Conservation (phyloP, 495 filamentous ascomycete species). For the Xylaria bambusicola region DNA sequence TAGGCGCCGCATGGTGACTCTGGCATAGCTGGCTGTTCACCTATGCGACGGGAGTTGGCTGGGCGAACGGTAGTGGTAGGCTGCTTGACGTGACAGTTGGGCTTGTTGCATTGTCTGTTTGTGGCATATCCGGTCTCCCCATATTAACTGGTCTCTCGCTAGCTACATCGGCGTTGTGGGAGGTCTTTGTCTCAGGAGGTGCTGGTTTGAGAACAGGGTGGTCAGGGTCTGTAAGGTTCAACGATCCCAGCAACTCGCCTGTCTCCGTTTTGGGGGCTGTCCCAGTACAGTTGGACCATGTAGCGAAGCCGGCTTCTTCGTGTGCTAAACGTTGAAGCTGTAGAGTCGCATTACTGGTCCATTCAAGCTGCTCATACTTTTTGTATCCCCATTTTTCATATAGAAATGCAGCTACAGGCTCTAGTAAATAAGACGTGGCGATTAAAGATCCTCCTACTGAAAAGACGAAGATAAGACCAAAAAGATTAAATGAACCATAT, state of each 20-base stretch:
- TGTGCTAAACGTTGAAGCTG: conserved; percentile 23
- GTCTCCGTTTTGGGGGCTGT: conserved; percentile 22
- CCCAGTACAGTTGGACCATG: conserved; percentile 21
- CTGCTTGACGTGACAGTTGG: too few relatives aligned
- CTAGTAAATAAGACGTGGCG: neutral
- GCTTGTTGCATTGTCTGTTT: too few relatives aligned
- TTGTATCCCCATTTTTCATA: neutral
- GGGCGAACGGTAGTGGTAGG: too few relatives aligned
- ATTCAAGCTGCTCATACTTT: conserved; percentile 16
- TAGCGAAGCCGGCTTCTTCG: conserved; percentile 17
- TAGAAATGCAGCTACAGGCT: conserved; percentile 1
- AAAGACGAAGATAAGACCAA: conserved; percentile 20
- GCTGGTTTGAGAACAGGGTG: neutral
- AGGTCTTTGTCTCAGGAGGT: too few relatives aligned
- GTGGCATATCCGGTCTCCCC: too few relatives aligned
- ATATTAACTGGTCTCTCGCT: too few relatives aligned
- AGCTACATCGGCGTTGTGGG: too few relatives aligned
- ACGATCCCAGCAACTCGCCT: neutral
- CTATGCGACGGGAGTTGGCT: too few relatives aligned
- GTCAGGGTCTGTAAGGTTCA: conserved; percentile 7
- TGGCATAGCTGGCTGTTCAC: too few relatives aligned
- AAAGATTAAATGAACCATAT: conserved; percentile 18
- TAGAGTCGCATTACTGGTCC: conserved; percentile 14
- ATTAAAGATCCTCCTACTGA: conserved; percentile 9
- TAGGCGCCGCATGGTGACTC: too few relatives aligned